These are phyloP conservation scores for Xerocomellus chrysenteron DNA, from an alignment of 768 basidiomycete species.

Conservation along the genomic window DNA sequence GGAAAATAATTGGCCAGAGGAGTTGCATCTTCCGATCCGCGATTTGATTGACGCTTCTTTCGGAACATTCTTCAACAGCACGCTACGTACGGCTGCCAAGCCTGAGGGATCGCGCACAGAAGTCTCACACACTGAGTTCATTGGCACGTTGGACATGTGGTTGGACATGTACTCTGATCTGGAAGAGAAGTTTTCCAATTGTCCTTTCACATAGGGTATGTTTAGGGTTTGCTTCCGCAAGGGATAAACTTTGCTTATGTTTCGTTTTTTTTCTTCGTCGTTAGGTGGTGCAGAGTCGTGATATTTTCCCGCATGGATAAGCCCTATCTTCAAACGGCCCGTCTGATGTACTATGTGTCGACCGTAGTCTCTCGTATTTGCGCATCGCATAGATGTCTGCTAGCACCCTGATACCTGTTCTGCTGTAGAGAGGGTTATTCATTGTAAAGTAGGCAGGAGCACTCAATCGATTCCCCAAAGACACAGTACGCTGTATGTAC, in stretches of 20 bases:
- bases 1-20: not conserved
- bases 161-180: not conserved
- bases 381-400: no score
- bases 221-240: not conserved
- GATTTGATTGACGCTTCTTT: not conserved
- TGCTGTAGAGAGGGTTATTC: no score
- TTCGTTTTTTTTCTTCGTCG: no score
- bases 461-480: no score
- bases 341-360: no score
- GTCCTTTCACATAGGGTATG: not conserved
- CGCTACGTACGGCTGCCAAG: not conserved
- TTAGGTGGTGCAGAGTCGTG: not conserved
- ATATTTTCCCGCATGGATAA: no score
- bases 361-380: no score
- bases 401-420: no score
- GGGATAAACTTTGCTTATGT: not conserved
- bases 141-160: not conserved
- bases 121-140: not conserved
- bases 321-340: no score
- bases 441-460: no score
- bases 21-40: not conserved
- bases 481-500: no score
- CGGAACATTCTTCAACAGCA: not conserved
- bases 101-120: no score
- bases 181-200: conserved; percentile 2